Evolutionary conservation across 306 rosid species (phyloP), one percentile per base, ranked within the genome.

Genomic region (Rosa persica): DNA sequence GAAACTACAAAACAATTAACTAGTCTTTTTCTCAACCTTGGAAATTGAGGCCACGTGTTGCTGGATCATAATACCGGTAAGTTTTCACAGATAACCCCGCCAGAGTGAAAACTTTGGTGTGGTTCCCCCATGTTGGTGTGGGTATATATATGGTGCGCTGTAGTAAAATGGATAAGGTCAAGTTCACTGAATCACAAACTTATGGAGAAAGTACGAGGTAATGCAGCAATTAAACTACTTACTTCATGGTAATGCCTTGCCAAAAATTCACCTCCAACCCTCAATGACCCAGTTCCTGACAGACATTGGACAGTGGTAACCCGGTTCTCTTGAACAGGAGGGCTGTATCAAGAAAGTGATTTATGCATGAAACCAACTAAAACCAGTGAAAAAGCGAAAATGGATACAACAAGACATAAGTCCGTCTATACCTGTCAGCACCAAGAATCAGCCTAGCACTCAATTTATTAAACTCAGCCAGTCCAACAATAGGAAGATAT

Each of bases 181-280:
- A 76, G 40, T 39, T 74, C 64, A 65, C 75, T 30, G 22, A 70
- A 51, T 44, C n/a, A 47, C 4, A 57, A 68, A 47, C 57, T 20
- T 43, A 62, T 68, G 40, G 39, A 67, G 13, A 47, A 22, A 17
- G 10, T 19, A 57, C 0, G 15, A 3, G 48, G 10, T 22, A 46
- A 72, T 62, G 74, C 62, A 77, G 80, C 78, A 72, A 73, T 61
- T 34, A 46, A 8, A 78, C 36, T 60, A 81, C 77, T 67, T 91
- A 96, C 99, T 81, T 96, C 92, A 85, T 90, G 97, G 84, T 96
- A 91, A 81, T 96, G 98, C 78, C 79, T 91, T 12, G 94, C 97
- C 88, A 93, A 87, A 85, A 93, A 96, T 86, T 96, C 99, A 49
- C 99, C 97, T 36, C 98, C 99, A 84, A 96, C 96, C 83, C 99